Evolutionary conservation across 768 basidiomycete species (phyloP).

Genomic region (Pisolithus marmoratus): DNA sequence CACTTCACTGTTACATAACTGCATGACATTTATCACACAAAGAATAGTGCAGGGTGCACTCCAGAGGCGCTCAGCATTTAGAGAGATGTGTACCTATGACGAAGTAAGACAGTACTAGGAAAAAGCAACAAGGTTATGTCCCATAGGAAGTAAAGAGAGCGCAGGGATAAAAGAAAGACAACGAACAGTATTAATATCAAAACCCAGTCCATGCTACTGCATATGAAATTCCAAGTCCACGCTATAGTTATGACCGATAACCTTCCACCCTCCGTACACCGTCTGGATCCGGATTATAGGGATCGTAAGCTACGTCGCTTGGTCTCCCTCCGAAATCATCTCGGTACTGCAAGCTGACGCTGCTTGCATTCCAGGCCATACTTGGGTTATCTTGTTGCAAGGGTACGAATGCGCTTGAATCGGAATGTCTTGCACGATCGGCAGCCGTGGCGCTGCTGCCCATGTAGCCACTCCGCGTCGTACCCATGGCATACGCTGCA

Average conservation of each 20-base stretch:
- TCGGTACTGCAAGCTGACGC: slow-evolving; percentile 37
- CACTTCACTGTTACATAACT: too few relatives aligned
- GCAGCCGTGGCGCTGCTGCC: slow-evolving; percentile 21
- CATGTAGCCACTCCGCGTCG: slow-evolving; percentile 24
- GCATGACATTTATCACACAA: too few relatives aligned
- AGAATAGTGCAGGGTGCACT: too few relatives aligned
- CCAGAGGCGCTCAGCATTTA: too few relatives aligned
- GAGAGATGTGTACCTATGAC: too few relatives aligned
- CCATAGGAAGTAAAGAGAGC: not conserved
- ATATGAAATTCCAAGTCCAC: not conserved
- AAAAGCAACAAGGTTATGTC: not conserved
- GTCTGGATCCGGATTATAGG: slow-evolving; percentile 18
- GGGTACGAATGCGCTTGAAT: slow-evolving; percentile 70
- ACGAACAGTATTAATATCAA: not conserved
- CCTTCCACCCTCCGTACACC: slow-evolving; percentile 4
- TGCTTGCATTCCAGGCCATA: slow-evolving; percentile 55
- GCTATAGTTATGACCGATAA: not conserved
- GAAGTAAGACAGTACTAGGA: not conserved
- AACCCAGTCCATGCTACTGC: not conserved
- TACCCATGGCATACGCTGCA: slow-evolving; percentile 35
- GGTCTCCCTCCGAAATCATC: slow-evolving; percentile 19
- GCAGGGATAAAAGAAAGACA: not conserved
- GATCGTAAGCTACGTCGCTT: slow-evolving; percentile 16
- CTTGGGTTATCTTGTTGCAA: slow-evolving; percentile 57
- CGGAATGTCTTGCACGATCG: slow-evolving; percentile 38